phyloP scores from a whole-genome alignment of 2,329 filamentous ascomycete species.

The Colletotrichum orchidophilum region DNA sequence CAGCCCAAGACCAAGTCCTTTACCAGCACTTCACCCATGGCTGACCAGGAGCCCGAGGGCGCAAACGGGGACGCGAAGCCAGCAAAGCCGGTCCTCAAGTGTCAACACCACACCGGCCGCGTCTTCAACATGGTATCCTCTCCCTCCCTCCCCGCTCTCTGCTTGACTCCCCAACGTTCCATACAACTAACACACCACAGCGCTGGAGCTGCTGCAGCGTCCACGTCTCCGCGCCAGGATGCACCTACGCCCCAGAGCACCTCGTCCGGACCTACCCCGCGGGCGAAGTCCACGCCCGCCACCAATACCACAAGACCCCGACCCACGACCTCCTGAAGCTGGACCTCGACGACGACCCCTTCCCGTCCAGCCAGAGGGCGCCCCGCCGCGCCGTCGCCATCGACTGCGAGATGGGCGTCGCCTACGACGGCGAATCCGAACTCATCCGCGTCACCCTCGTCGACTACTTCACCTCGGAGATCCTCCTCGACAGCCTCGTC shows the following conservation, averaged over 20 bases:
- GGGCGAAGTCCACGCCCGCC: conserved; percentile 37
- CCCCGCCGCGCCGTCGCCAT: conserved; percentile 50
- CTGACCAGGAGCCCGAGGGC: conserved; percentile 2
- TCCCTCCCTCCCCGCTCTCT: neutral
- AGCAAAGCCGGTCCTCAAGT: conserved; percentile 33
- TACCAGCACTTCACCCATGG: neutral
- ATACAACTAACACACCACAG: conserved; percentile 27
- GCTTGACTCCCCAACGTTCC: neutral
- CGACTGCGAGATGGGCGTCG: conserved; percentile 65
- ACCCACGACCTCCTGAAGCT: neutral
- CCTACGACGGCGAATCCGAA: conserved; percentile 54
- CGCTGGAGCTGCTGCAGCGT: conserved; percentile 45
- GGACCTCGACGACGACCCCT: neutral
- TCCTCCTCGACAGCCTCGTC: conserved; percentile 62
- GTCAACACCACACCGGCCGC: conserved; percentile 42
- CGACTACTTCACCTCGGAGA: conserved; percentile 59
- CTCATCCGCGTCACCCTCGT: conserved; percentile 61
- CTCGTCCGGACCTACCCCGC: conserved; percentile 35
- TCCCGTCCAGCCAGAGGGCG: neutral
- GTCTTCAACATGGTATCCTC: conserved; percentile 39
- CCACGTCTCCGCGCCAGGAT: conserved; percentile 37
- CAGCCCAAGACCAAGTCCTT: neutral
- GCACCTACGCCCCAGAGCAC: conserved; percentile 40
- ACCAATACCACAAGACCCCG: conserved; percentile 26
- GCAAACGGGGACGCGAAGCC: conserved; percentile 9